Evolutionary conservation across 2,329 filamentous ascomycete species (phyloP), one percentile per base, ranked within the genome.

Genomic region (Sporothrix protearum): DNA sequence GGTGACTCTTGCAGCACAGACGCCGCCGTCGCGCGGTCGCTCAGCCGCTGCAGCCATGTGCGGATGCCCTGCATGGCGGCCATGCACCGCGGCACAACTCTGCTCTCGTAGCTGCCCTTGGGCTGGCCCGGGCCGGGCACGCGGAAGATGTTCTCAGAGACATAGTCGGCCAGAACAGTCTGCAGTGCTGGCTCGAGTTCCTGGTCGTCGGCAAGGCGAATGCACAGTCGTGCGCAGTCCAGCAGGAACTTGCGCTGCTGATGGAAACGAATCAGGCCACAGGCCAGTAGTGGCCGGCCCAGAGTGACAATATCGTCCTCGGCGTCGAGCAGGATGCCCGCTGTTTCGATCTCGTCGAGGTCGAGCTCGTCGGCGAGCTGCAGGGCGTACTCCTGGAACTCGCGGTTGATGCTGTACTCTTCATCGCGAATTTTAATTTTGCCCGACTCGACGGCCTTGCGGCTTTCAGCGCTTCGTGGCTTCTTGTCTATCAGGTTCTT

Each of bases 331-430:
- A 97, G 88, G 67, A 96, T 87, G 75, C 87, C 86, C 10, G 93
- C 92, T 22, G 95, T 91, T 76, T 96, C 88, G 71, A 97, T 79
- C 81, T 99, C 96, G 81, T 99, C 94, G 69, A 99, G 85, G 77
- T 97, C 90, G 73, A 97, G 85, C 76, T 93, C 92, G 80, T 98
- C 94, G 71, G 95, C 92, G 49, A 99, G 85, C 76, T 93, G 88
- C 42, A 97, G 85, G 30, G 90, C 88, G 76, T 91, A 89, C 80
- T 97, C 91, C 78, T 95, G 89, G 81, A 99, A 98, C 74, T 93
- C 90, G 71, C 92, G 87, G 81, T 97, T 97, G 82, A 99, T 84
- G 28, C 86, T 83, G 80, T 93, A 98, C 77, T 94, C 88, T 45
- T 88, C 86, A 74, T 89, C 91, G 76, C 88, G 87, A 72, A 97